A percentile compares a stretch with the other conserved stretches of the same genome.
Conservation (phyloP, 257 asterid species). For the Jaltomata sinuosa region DNA sequence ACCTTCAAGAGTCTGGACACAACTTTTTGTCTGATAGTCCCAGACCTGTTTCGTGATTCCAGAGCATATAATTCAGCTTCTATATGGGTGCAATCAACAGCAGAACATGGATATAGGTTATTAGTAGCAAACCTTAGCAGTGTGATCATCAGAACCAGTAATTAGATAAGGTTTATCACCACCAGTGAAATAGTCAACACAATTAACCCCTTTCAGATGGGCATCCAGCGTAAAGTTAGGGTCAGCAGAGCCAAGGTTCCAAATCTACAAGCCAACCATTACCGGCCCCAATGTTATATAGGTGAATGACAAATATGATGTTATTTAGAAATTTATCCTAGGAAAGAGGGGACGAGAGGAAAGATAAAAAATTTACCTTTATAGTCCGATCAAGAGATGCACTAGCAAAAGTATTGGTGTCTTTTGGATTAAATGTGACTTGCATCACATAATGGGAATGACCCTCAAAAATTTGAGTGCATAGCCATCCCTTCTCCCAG, state of each 20-base stretch:
- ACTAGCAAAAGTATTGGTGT: constrained; percentile 97
- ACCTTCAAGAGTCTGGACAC: constrained; percentile 98
- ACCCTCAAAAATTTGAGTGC: constrained; percentile 98
- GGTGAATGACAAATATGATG: background rate
- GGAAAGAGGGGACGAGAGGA: background rate
- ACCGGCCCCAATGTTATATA: background rate
- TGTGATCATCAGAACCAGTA: constrained; percentile 98
- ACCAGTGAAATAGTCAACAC: constrained; percentile 96
- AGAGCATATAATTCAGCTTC: constrained; percentile 2
- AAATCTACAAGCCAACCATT: constrained; percentile 49
- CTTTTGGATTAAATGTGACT: constrained; percentile 98
- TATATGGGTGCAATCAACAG: background rate
- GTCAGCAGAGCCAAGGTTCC: constrained; percentile 99
- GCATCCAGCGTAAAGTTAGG: constrained; percentile 98
- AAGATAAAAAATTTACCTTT: constrained; percentile 41
- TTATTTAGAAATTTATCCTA: background rate
- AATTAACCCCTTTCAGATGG: constrained; percentile 91
- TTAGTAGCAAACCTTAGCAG: constrained; percentile 74
- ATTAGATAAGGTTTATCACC: constrained; percentile 95
- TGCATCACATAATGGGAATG: constrained; percentile 99
- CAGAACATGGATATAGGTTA: constrained; percentile 6
- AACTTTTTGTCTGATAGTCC: constrained; percentile 98
- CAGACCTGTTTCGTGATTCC: constrained; percentile 59
- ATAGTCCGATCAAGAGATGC: constrained; percentile 97
- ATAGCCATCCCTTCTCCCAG: constrained; percentile 98